These are phyloP conservation scores for Neurospora sp. DNA, from an alignment of 495 filamentous ascomycete species.

Conservation along the genomic window DNA sequence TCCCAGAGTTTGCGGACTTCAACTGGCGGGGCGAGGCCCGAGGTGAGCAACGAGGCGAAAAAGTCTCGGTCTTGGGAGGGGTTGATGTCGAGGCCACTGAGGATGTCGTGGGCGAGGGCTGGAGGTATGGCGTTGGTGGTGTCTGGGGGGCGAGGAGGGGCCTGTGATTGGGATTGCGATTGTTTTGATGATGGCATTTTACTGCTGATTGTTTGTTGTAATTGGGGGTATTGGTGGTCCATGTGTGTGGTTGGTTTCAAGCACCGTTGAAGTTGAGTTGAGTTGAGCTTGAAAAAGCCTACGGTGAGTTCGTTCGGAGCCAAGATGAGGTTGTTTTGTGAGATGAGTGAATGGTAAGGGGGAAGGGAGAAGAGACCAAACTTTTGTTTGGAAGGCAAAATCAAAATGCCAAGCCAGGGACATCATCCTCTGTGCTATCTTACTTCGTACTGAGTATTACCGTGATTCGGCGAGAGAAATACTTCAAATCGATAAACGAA, in stretches of 20 bases:
- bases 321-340: background rate
- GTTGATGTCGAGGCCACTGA: slow-evolving; percentile 23
- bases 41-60: slow-evolving; percentile 12
- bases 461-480: background rate
- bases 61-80: slow-evolving; percentile 16
- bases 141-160: background rate
- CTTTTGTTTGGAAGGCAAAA: background rate
- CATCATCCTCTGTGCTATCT: background rate
- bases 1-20: slow-evolving; percentile 16
- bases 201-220: background rate
- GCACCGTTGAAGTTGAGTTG: background rate
- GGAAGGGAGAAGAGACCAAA: background rate
- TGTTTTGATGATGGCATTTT: background rate
- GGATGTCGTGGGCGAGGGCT: background rate
- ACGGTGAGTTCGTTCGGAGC: background rate
- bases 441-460: background rate
- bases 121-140: background rate
- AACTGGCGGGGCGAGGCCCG: slow-evolving; percentile 11
- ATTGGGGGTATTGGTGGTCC: background rate
- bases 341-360: background rate
- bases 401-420: background rate
- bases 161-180: background rate
- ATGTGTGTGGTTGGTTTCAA: background rate
- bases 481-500: background rate
- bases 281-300: background rate